Evolutionary conservation across 2,329 filamentous ascomycete species (phyloP), one percentile per base, ranked within the genome.

Genomic region (Coniochaeta pulveracea): DNA sequence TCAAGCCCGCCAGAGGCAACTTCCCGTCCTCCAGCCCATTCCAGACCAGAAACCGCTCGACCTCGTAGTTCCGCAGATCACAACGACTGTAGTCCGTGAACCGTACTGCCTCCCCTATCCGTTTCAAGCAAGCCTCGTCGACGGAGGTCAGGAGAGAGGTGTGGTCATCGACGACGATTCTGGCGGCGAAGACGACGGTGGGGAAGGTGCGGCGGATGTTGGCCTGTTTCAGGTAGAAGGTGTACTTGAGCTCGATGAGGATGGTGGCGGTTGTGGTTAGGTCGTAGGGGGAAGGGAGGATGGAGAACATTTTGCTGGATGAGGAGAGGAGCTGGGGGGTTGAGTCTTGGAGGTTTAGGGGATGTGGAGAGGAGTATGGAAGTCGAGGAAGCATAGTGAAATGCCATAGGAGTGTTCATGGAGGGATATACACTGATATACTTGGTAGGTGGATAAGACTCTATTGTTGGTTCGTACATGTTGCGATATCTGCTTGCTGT

Each of bases 41-140:
- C 30, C 30, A 33, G 14, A 33, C 30, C 4, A 33, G 14, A 18
- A 24, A 33, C 12, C 30, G 19, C n/a, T 33, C 30, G 6, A 19
- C 30, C 14, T 33, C 30, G 14, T 33, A 33, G 30, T 33, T 22
- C 19, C 11, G 23, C 14, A 33, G 18, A 15, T 15, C 8, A 12
- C 9, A 15, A 14, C 12, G 10, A 3, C 21, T 12, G 18, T 24
- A 14, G 16, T 24, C 10, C 19, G 14, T 18, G 21, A 24, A 33
- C 14, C 16, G 18, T 14, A 15, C 19, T 8, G 30, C 12, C 14
- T 33, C 30, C 12, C 19, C 19, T 5, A 33, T 25, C 5, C 22
- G 30, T 10, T 16, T 11, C 11, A 33, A 18, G 21, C 30, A 33
- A 15, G 10, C 9, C 11, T 23, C 30, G 30, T 33, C 30, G 16